Base-by-base conservation (phyloP, 768 basidiomycete genomes). In the Tylopilus intermedius region DNA sequence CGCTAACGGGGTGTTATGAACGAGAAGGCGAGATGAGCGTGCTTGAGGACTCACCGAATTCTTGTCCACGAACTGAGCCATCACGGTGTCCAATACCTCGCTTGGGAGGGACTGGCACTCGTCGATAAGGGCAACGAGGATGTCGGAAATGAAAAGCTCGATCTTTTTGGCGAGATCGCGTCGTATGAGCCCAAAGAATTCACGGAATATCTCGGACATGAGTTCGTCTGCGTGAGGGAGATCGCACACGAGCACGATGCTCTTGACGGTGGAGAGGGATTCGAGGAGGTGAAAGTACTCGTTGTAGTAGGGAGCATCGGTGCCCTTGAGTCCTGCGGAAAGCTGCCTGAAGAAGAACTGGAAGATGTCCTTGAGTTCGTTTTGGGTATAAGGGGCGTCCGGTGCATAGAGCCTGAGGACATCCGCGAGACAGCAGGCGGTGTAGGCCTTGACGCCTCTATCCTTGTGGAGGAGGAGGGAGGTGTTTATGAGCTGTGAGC, bases 281-380 rank as follows among this genome's bases (percentile, higher is more conserved):
- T 98, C 93, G 27, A 98, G 79, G n/a, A 97, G 79, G 64, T 94
- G 92, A 62, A 86, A 95, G 70, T 96, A 98, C 69, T 97, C 87
- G 51, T 85, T 82, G 67, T 92, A 95, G 64, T 94, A 95, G 0
- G 90, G 80, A 0, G 86, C 78, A 51, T 94, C 90, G 0, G 83
- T 73, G 37, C 84, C 81, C 57, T 85, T 86, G 62, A 93, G 82
- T 1, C 85, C 86, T 1, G 76, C 76, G 2, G 78, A 73, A 51
- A 99, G 83, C 67, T 96, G 95, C 33, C 83, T 76, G 66, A 93
- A 84, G 79, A 98, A 91, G 77, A 99, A 98, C 61, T 93, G 84
- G 71, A 99, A 99, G 66, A 98, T 94, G 69, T 96, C 93, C 75
- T 90, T 79, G 33, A 98, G 82, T 67, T 97, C 90, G 45, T 78